phyloP scores from a whole-genome alignment of 2,329 filamentous ascomycete species.

The Orbilia javanica region DNA sequence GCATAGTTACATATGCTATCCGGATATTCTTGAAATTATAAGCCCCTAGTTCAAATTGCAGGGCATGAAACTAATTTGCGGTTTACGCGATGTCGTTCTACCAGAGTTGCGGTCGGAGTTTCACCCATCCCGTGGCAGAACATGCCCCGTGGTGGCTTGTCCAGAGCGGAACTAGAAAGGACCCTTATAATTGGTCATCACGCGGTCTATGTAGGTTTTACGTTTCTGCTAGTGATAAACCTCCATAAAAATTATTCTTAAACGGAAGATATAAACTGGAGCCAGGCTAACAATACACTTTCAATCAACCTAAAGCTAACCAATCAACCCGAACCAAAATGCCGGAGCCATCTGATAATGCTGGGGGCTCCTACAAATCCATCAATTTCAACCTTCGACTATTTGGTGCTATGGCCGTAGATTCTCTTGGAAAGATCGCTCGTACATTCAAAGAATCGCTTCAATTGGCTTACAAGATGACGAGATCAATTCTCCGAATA shows the following conservation, averaged over 20 bases:
- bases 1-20: too few species aligned
- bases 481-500: not conserved
- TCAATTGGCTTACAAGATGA: not conserved
- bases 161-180: not conserved
- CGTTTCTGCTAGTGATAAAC: too few species aligned
- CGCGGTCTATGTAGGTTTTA: too few species aligned
- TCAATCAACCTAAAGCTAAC: not conserved
- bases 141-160: not conserved
- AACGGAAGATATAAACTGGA: too few species aligned
- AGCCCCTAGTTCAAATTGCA: not conserved
- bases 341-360: not conserved
- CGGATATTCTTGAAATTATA: not conserved
- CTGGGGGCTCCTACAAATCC: not conserved
- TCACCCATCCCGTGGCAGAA: slow-evolving; percentile 6
- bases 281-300: too few species aligned
- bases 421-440: not conserved
- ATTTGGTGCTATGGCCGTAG: not conserved
- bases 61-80: not conserved
- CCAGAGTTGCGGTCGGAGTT: slow-evolving; percentile 27
- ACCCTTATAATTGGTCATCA: too few species aligned
- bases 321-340: not conserved
- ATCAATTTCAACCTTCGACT: not conserved
- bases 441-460: not conserved
- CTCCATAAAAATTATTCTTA: too few species aligned
- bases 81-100: not conserved